Conservation (phyloP, 306 rosid species). For the Cucurbita argyrosperma region DNA sequence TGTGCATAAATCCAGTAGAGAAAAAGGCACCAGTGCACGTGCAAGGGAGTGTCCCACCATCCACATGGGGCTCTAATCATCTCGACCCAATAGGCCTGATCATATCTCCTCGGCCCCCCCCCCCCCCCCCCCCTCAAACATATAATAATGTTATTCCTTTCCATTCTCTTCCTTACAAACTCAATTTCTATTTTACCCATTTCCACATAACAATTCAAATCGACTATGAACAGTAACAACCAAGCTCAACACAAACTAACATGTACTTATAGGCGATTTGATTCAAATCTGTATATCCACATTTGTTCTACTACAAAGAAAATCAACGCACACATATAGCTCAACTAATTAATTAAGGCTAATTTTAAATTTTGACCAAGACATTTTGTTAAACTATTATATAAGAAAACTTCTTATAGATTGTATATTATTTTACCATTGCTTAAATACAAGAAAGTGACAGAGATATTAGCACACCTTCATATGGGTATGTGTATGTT, state of each 20-base stretch:
- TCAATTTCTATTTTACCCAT: background rate
- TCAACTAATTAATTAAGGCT: no score
- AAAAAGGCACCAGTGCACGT: conserved; percentile 49
- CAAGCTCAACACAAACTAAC: no score
- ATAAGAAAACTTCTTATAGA: no score
- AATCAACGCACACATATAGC: background rate
- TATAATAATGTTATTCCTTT: background rate
- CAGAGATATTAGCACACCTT: background rate
- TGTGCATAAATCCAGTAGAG: conserved; percentile 17
- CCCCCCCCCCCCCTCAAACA: conserved; percentile 21
- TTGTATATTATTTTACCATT: background rate
- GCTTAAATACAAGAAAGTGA: background rate
- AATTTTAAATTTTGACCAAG: no score
- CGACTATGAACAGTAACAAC: no score
- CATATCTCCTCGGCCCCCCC: conserved; percentile 35
- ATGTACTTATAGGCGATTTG: no score
- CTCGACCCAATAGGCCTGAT: conserved; percentile 5
- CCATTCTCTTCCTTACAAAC: background rate
- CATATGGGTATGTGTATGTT: background rate
- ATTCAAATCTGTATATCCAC: no score
- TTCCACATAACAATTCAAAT: background rate
- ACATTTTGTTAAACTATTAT: no score
- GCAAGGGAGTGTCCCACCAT: conserved; percentile 55
- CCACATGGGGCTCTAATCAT: conserved; percentile 66
- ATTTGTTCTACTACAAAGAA: no score